These are phyloP conservation scores for Cadophora malorum DNA, from an alignment of 2,329 filamentous ascomycete species.

Conservation along the genomic window DNA sequence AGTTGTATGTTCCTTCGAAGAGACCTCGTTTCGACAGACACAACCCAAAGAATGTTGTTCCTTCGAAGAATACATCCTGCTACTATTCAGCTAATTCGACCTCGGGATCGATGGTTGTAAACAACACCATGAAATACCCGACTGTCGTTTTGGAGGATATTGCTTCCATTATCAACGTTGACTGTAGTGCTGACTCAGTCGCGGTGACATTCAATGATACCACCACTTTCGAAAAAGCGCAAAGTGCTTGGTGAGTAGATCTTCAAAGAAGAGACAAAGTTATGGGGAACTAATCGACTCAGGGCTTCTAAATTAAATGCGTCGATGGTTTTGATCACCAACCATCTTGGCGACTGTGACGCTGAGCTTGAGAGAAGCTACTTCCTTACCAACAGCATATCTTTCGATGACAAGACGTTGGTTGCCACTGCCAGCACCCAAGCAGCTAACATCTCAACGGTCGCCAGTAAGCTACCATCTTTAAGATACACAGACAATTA, in stretches of 20 bases:
- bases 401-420: conserved; percentile 40
- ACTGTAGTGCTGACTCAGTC: conserved; percentile 41
- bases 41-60: conserved; percentile 26
- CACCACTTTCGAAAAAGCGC: conserved; percentile 38
- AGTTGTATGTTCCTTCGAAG: conserved; percentile 30
- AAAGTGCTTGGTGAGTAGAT: conserved; percentile 37
- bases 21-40: conserved; percentile 26
- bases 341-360: conserved; percentile 51
- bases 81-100: conserved; percentile 29
- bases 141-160: conserved; percentile 46
- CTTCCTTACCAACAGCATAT: conserved; percentile 46
- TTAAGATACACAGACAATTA: not conserved
- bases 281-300: not conserved
- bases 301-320: conserved; percentile 26
- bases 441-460: conserved; percentile 45
- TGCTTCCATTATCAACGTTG: conserved; percentile 42
- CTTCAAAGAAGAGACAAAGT: not conserved
- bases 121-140: conserved; percentile 42
- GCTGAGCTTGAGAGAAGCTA: conserved; percentile 49
- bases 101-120: conserved; percentile 36
- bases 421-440: conserved; percentile 45
- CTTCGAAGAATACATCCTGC: conserved; percentile 29
- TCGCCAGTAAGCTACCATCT: conserved; percentile 45
- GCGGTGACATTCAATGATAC: conserved; percentile 40
- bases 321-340: conserved; percentile 50